Conservation (phyloP, 495 filamentous ascomycete species). For the Talaromyces thailandensis region DNA sequence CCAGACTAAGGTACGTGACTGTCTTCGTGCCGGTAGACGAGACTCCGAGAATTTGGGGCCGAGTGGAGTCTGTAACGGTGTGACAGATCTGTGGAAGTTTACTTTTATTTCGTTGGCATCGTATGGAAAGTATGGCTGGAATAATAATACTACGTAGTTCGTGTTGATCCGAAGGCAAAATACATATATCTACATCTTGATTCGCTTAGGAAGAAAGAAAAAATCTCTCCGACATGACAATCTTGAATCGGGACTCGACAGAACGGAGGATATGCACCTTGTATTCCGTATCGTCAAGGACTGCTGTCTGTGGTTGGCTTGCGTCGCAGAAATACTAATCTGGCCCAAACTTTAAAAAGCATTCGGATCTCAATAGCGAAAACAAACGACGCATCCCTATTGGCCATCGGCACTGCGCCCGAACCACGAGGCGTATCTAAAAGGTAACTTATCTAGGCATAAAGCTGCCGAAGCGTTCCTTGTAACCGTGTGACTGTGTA, state of each 20-base stretch:
- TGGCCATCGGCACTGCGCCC: not conserved
- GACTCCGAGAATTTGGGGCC: constrained; percentile 1
- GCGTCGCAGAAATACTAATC: not conserved
- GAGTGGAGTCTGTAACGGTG: constrained; percentile 1
- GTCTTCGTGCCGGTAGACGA: not conserved
- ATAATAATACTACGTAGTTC: not conserved
- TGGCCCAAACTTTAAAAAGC: not conserved
- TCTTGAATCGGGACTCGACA: not conserved
- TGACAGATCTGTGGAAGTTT: not conserved
- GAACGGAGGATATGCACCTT: not conserved
- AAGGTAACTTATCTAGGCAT: not conserved
- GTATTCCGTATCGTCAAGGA: not conserved
- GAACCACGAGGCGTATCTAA: not conserved
- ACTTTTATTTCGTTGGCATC: not conserved
- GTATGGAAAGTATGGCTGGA: not conserved
- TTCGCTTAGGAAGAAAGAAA: not conserved
- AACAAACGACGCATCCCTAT: not conserved
- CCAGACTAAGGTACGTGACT: not conserved
- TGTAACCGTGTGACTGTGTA: not conserved
- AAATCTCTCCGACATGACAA: not conserved
- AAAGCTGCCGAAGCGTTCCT: not conserved
- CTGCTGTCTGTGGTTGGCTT: not conserved
- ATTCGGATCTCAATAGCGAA: not conserved
- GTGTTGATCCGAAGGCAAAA: not conserved
- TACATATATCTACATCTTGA: not conserved